A percentile compares a stretch with the other conserved stretches of the same genome.
Evolutionary conservation across 2,329 filamentous ascomycete genomes (phyloP).

Genomic region (Apiospora malaysiana): DNA sequence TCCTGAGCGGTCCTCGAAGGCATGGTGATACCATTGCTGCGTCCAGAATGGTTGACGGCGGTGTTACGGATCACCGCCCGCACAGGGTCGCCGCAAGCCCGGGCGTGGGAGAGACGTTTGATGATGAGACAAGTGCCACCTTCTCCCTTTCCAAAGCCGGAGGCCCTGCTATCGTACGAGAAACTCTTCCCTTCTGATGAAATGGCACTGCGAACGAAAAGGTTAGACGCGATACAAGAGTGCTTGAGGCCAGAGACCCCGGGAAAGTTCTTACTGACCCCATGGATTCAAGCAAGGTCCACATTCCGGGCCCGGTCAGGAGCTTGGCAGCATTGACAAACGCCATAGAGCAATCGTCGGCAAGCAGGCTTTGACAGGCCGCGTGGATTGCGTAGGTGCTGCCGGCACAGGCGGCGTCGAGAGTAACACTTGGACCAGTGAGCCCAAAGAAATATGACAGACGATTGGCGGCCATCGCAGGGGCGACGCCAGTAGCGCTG

Average conservation of each 20-base stretch:
- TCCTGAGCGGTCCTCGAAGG: conserved; percentile 25
- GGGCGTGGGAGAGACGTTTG: conserved; percentile 41
- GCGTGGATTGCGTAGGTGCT: conserved; percentile 43
- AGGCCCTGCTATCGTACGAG: conserved; percentile 30
- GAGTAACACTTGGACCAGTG: conserved; percentile 47
- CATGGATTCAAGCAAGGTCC: conserved; percentile 24
- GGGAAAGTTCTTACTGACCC: no score
- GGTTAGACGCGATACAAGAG: conserved; percentile 41
- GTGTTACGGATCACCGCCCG: conserved; percentile 40
- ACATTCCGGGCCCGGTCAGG: conserved; percentile 23
- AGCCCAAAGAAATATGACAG: conserved; percentile 43
- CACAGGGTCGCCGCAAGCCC: conserved; percentile 41
- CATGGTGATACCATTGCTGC: conserved; percentile 27
- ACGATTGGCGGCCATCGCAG: conserved; percentile 38
- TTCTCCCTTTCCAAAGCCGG: conserved; percentile 42
- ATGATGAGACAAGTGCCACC: conserved; percentile 41
- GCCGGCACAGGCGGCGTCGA: conserved; percentile 54
- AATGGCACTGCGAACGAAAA: conserved; percentile 36
- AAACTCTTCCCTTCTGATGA: conserved; percentile 21
- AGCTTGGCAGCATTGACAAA: conserved; percentile 26
- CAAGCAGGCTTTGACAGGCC: conserved; percentile 36
- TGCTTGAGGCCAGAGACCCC: no score
- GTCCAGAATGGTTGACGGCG: conserved; percentile 29
- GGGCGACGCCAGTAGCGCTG: conserved; percentile 34
- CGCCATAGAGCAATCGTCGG: conserved; percentile 32